Evolutionary conservation across 331 rosid genomes (phyloP).

Genomic region (Arachis monticola): DNA sequence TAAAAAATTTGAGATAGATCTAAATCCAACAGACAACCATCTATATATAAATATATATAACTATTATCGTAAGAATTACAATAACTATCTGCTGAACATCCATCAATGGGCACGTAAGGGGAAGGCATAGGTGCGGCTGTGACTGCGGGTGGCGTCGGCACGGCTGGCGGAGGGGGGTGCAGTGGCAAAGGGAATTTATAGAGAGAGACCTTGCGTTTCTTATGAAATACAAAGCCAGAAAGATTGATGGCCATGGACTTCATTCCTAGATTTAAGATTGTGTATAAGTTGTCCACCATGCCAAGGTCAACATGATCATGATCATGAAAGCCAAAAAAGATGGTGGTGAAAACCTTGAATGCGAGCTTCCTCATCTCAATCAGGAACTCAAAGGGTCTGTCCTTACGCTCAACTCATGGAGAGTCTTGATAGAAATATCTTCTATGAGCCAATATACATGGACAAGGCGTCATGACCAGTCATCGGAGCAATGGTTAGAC

Average conservation of each 20-base stretch:
- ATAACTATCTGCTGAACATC: no score
- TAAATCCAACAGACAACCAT: no score
- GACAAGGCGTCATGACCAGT: slow-evolving; percentile 66
- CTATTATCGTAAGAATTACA: no score
- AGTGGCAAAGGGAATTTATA: no score
- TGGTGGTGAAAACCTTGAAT: slow-evolving; percentile 55
- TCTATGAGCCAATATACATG: slow-evolving; percentile 49
- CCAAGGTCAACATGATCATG: slow-evolving; percentile 36
- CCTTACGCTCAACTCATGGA: slow-evolving; percentile 49
- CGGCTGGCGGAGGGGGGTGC: no score
- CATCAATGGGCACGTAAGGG: no score
- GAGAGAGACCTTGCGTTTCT: slow-evolving; percentile 61
- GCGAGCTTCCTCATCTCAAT: slow-evolving; percentile 66
- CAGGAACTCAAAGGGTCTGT: slow-evolving; percentile 56
- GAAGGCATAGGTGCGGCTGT: no score
- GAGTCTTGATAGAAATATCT: slow-evolving; percentile 11
- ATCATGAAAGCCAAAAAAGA: slow-evolving; percentile 53
- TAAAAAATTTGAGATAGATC: no score
- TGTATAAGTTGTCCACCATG: slow-evolving; percentile 50
- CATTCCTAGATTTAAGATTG: slow-evolving; percentile 51
- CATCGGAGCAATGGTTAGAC: slow-evolving; percentile 63
- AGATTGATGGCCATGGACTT: slow-evolving; percentile 63
- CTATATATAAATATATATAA: no score
- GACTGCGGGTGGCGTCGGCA: no score
- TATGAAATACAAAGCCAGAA: slow-evolving; percentile 69